Evolutionary conservation across 495 filamentous ascomycete genomes (phyloP).

Genomic region (Lophiostoma macrostomum): DNA sequence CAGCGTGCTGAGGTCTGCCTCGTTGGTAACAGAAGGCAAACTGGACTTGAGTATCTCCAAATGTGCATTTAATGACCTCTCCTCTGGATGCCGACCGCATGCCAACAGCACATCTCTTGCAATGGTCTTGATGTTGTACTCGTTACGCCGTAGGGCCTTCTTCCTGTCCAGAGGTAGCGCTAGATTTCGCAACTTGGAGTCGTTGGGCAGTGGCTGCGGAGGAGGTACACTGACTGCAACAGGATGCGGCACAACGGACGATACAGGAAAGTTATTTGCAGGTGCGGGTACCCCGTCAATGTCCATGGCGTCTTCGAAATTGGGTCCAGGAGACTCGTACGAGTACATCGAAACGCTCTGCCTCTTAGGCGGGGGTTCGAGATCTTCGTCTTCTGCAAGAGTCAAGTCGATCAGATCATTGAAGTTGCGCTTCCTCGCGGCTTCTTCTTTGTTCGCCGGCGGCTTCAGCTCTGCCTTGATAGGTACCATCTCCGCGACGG

Average conservation of each 20-base stretch:
- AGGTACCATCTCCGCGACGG: constrained; percentile 24
- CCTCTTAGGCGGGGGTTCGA: constrained; percentile 29
- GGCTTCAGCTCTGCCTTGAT: constrained; percentile 13
- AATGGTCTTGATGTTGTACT: constrained; percentile 61
- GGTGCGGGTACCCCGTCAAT: neutral
- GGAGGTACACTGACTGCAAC: neutral
- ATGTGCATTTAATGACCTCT: constrained; percentile 58
- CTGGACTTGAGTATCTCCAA: constrained; percentile 47
- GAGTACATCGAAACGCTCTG: constrained; percentile 9
- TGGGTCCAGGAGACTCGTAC: neutral
- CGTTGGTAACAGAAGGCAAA: constrained; percentile 44
- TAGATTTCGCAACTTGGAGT: constrained; percentile 20
- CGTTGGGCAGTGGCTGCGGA: constrained; percentile 34
- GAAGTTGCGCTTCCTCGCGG: constrained; percentile 49
- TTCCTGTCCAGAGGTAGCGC: constrained; percentile 47
- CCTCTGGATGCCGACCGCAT: constrained; percentile 57
- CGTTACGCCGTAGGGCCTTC: constrained; percentile 46
- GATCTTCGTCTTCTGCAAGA: constrained; percentile 44
- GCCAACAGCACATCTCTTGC: constrained; percentile 64
- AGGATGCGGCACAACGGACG: neutral
- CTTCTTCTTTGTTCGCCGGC: constrained; percentile 41
- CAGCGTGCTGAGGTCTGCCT: constrained; percentile 59
- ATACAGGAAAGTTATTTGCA: constrained; percentile 13
- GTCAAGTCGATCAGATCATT: constrained; percentile 52
- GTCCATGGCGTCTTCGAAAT: constrained; percentile 1